A percentile compares a stretch with the other conserved stretches of the same genome.
These are phyloP conservation scores for Silene uniflora DNA, from an alignment of 148 eudicot genomes.

Conservation along the genomic window DNA sequence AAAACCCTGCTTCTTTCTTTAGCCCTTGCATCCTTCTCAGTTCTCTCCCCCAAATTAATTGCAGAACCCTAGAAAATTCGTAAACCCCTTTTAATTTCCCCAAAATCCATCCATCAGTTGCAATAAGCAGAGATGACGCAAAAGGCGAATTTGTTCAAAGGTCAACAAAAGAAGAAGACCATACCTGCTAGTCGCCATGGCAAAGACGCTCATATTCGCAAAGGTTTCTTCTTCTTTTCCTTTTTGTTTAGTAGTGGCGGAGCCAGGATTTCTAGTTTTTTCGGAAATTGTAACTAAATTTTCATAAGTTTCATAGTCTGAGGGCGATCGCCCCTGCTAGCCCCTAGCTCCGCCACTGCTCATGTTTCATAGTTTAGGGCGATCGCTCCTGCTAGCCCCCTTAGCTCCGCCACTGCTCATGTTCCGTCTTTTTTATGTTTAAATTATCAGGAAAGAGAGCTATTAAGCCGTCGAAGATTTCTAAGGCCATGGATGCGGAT, in stretches of 20 bases:
- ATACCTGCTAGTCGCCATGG: conserved; percentile 74
- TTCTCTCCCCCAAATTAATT: not conserved
- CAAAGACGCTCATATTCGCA: conserved; percentile 50
- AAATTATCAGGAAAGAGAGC: conserved; percentile 54
- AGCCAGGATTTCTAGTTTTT: too few species aligned
- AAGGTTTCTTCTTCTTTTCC: conserved; percentile 36
- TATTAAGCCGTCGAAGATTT: conserved; percentile 59
- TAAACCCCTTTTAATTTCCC: not conserved
- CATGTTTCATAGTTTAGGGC: not conserved
- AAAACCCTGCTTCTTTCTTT: too few species aligned
- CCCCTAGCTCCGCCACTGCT: not conserved
- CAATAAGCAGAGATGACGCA: conserved; percentile 55
- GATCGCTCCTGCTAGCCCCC: too few species aligned
- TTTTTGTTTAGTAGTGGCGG: too few species aligned
- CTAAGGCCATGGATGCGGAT: conserved; percentile 61
- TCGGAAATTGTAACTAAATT: too few species aligned
- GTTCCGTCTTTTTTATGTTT: not conserved
- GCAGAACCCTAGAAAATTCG: conserved; percentile 27
- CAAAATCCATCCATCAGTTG: not conserved
- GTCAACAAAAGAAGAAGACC: conserved; percentile 69
- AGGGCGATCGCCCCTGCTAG: too few species aligned
- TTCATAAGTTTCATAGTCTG: too few species aligned
- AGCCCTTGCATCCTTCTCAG: too few species aligned
- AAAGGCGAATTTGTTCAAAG: conserved; percentile 65
- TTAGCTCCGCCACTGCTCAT: not conserved